These are phyloP conservation scores for Hammondia hammondi DNA, from an alignment of 169 alveolate species.

Conservation along the genomic window DNA sequence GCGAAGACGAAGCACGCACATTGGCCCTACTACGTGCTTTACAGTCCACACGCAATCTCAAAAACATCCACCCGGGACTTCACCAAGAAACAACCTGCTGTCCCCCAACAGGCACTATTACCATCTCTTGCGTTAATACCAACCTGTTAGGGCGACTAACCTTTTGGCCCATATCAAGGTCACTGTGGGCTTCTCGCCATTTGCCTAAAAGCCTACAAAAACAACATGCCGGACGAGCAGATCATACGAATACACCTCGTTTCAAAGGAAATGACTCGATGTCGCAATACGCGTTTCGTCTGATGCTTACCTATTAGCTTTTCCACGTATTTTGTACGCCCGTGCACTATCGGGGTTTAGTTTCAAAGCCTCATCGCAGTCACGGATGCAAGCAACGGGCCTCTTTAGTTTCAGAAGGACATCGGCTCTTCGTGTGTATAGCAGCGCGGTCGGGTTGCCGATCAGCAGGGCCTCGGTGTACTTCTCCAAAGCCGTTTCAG, in stretches of 20 bases:
- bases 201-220: slow-evolving; percentile 72
- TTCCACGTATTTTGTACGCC: slow-evolving; percentile 79
- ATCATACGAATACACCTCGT: neutral
- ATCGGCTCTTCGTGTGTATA: slow-evolving; percentile 81
- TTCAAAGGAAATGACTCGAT: neutral
- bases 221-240: neutral
- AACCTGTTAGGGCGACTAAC: slow-evolving; percentile 8
- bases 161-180: slow-evolving; percentile 82
- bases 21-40: neutral
- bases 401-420: slow-evolving; percentile 75
- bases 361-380: slow-evolving; percentile 80
- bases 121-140: too few species aligned
- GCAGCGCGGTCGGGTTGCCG: slow-evolving; percentile 82
- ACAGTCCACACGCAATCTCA: too few species aligned
- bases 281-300: neutral
- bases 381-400: slow-evolving; percentile 78
- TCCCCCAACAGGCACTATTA: neutral
- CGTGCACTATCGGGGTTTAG: slow-evolving; percentile 80
- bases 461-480: slow-evolving; percentile 72
- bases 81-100: too few species aligned
- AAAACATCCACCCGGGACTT: too few species aligned
- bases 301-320: slow-evolving; percentile 75
- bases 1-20: neutral
- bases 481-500: slow-evolving; percentile 71
- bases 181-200: slow-evolving; percentile 81